Conservation (phyloP, 2,329 filamentous ascomycete species). For the Phaeoacremonium minimum region DNA sequence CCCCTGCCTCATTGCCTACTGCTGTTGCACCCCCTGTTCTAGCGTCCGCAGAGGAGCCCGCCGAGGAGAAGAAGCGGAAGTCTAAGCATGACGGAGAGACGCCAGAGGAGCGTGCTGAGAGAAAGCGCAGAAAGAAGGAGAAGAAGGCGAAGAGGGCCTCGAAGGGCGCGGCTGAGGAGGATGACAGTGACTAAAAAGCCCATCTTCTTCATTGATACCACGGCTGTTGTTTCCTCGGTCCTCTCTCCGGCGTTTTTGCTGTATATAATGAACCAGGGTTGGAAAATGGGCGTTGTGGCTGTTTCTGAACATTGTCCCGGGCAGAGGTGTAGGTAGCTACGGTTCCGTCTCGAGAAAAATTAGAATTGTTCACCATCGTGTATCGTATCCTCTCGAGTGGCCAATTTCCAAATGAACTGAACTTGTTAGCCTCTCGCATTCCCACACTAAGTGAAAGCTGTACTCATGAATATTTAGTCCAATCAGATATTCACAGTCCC, state of each 20-base stretch:
- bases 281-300: background rate
- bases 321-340: too few relatives aligned
- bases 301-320: background rate
- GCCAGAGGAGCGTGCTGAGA: conserved; percentile 55
- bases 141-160: conserved; percentile 22
- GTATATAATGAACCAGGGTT: background rate
- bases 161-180: conserved; percentile 11
- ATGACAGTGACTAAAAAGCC: conserved; percentile 13
- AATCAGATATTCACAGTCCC: too few relatives aligned
- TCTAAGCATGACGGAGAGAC: conserved; percentile 79
- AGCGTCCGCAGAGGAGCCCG: conserved; percentile 47
- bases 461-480: too few relatives aligned
- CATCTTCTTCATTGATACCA: background rate
- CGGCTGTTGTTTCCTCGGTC: background rate
- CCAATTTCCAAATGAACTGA: too few relatives aligned
- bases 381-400: too few relatives aligned
- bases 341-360: background rate
- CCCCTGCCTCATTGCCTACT: conserved; percentile 36
- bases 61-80: conserved; percentile 73
- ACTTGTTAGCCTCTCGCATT: too few relatives aligned
- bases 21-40: conserved; percentile 27
- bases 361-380: too few relatives aligned
- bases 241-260: background rate
- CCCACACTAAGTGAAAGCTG: too few relatives aligned
- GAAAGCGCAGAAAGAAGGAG: conserved; percentile 24